A percentile compares a stretch with the other conserved stretches of the same genome.
Conservation (phyloP, 2,329 filamentous ascomycete species). For the Knufia petricola region DNA sequence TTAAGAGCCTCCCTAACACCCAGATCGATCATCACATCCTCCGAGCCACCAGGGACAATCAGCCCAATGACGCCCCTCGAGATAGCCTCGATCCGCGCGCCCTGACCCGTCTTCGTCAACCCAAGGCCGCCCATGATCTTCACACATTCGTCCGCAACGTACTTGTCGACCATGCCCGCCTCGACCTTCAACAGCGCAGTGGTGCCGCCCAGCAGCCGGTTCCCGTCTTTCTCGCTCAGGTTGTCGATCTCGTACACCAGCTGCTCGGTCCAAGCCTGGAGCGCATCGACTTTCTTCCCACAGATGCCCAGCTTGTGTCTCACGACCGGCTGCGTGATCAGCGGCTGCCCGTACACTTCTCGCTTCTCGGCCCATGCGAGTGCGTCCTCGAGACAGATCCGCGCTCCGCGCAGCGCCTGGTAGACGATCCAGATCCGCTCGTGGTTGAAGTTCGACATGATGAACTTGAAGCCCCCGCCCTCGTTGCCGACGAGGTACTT, state of each 20-base stretch:
- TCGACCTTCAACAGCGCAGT: constrained; percentile 7
- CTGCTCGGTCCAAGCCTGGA: constrained; percentile 51
- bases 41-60: constrained; percentile 14
- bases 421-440: constrained; percentile 52
- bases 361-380: constrained; percentile 43
- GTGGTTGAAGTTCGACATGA: constrained; percentile 42
- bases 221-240: constrained; percentile 3
- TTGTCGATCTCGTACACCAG: constrained; percentile 34
- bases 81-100: constrained; percentile 14
- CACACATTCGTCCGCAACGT: constrained; percentile 10
- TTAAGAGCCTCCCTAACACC: constrained; percentile 13
- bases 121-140: constrained; percentile 16
- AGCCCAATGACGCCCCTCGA: constrained; percentile 9
- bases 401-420: constrained; percentile 47
- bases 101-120: constrained; percentile 13
- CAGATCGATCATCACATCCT: constrained; percentile 16
- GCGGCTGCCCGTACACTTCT: constrained; percentile 48
- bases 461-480: constrained; percentile 29
- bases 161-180: constrained; percentile 11
- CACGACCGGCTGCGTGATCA: constrained; percentile 50
- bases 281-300: constrained; percentile 45
- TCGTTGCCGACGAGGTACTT: constrained; percentile 79
- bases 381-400: constrained; percentile 46
- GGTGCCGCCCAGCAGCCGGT: constrained; percentile 8
- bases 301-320: constrained; percentile 46